Evolutionary conservation across 305 asterid species (phyloP).

Genomic region (Rubia peregrina): DNA sequence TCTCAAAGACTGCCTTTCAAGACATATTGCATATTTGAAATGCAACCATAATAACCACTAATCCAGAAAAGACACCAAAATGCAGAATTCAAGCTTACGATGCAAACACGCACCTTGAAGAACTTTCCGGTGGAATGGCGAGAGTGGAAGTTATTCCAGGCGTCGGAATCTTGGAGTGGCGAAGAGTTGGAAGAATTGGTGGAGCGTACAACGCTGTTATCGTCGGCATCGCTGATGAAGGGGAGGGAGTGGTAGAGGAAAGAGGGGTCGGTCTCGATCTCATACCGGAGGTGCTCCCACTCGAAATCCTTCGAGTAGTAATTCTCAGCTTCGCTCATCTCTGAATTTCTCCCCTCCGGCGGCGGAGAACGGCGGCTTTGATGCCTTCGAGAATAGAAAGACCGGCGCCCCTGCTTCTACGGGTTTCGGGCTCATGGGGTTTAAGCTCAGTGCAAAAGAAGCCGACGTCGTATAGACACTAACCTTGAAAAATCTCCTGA

Average conservation of each 20-base stretch:
- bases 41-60: neutral
- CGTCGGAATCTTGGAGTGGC: slow-evolving; percentile 41
- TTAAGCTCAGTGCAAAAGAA: neutral
- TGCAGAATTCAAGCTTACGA: neutral
- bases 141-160: slow-evolving; percentile 78
- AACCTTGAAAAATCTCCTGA: too few relatives aligned
- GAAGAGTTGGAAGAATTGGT: slow-evolving; percentile 10
- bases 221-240: slow-evolving; percentile 7
- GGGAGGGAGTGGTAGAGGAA: slow-evolving; percentile 59
- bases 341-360: neutral
- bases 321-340: slow-evolving; percentile 33
- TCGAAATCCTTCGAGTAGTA: slow-evolving; percentile 81
- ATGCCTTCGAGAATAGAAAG: neutral
- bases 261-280: slow-evolving; percentile 54
- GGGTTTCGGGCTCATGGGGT: slow-evolving; percentile 7
- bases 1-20: neutral
- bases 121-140: slow-evolving; percentile 88
- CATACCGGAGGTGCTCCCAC: slow-evolving; percentile 62
- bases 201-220: neutral
- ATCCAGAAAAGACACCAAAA: neutral
- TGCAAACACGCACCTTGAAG: slow-evolving; percentile 46
- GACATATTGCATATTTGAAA: neutral
- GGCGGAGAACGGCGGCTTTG: slow-evolving; percentile 9
- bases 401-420: slow-evolving; percentile 1
- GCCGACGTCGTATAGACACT: slow-evolving; percentile 1